A percentile compares a stretch with the other conserved stretches of the same genome.
Evolutionary conservation across 805 yeast genomes (phyloP).

Genomic region (Wickerhamomyces silvicola): DNA sequence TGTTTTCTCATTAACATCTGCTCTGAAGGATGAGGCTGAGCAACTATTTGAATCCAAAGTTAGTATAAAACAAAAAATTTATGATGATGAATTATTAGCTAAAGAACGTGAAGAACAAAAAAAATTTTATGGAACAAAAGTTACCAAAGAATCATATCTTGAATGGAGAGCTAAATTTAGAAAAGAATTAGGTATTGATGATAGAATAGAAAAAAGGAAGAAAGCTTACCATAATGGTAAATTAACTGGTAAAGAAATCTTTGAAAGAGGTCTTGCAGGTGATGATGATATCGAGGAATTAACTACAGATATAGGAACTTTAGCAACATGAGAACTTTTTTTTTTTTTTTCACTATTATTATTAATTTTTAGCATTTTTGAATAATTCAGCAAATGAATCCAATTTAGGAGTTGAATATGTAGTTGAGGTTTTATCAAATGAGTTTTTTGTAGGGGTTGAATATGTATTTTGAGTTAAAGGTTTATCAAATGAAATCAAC

Average conservation of each 20-base stretch:
- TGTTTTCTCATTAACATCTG: conserved; percentile 70
- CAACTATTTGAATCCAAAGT: conserved; percentile 53
- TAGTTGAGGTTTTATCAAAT: conserved; percentile 2
- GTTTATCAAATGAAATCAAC: not conserved
- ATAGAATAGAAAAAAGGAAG: conserved; percentile 45
- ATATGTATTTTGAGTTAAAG: not conserved
- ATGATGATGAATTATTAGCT: conserved; percentile 51
- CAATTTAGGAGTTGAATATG: conserved; percentile 6
- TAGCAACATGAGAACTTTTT: conserved; percentile 22
- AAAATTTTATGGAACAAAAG: conserved; percentile 87
- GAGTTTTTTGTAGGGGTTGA: not conserved
- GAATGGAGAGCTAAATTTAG: conserved; percentile 73
- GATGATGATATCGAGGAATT: conserved; percentile 49
- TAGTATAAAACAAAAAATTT: conserved; percentile 42
- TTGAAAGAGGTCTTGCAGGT: conserved; percentile 82
- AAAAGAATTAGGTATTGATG: conserved; percentile 64
- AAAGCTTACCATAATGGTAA: conserved; percentile 63
- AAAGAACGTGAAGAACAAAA: conserved; percentile 81
- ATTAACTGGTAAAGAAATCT: conserved; percentile 82
- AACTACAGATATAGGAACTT: conserved; percentile 14
- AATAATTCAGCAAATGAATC: conserved; percentile 26
- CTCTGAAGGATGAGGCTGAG: conserved; percentile 80
- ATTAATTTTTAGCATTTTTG: conserved; percentile 25
- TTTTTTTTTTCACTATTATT: conserved; percentile 9
- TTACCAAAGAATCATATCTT: conserved; percentile 67